phyloP scores from a whole-genome alignment of 495 filamentous ascomycete genomes.

The Aspergillus asperescens region DNA sequence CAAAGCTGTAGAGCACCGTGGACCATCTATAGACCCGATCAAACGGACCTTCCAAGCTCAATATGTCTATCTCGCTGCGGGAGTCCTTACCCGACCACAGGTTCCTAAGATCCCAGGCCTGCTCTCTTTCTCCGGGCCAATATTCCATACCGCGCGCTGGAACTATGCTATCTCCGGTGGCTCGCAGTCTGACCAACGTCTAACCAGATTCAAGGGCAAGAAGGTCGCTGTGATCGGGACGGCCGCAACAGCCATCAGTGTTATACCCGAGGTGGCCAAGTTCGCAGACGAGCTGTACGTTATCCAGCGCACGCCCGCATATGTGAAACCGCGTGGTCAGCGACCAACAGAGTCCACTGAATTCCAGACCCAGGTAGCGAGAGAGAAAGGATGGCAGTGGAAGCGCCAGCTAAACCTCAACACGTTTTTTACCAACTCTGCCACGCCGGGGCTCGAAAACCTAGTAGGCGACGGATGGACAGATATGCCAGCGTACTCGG shows the following conservation, averaged over 20 bases:
- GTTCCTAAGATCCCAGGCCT: conserved; percentile 19
- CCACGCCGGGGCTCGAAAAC: conserved; percentile 10
- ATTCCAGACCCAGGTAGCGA: conserved; percentile 37
- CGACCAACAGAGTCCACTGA: conserved; percentile 42
- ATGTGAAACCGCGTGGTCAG: conserved; percentile 44
- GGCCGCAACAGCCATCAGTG: conserved; percentile 39
- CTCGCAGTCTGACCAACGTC: conserved; percentile 29
- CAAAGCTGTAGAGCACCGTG: neutral
- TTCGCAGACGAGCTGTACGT: conserved; percentile 29
- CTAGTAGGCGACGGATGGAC: conserved; percentile 41
- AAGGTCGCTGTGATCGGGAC: conserved; percentile 42
- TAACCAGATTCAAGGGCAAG: conserved; percentile 39
- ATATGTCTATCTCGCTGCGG: conserved; percentile 22
- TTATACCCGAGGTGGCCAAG: conserved; percentile 23
- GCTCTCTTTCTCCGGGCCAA: conserved; percentile 17
- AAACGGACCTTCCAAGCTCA: neutral
- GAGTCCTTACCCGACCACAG: conserved; percentile 20
- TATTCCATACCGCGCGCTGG: conserved; percentile 33
- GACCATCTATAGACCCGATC: neutral
- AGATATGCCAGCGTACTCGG: conserved; percentile 12
- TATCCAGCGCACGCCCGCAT: conserved; percentile 43
- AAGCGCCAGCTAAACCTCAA: conserved; percentile 31
- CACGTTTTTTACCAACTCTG: conserved; percentile 21
- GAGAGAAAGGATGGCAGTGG: conserved; percentile 38
- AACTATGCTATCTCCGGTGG: conserved; percentile 45